These are phyloP conservation scores for Syzygium malaccense DNA, from an alignment of 441 rosid genomes.

Conservation along the genomic window DNA sequence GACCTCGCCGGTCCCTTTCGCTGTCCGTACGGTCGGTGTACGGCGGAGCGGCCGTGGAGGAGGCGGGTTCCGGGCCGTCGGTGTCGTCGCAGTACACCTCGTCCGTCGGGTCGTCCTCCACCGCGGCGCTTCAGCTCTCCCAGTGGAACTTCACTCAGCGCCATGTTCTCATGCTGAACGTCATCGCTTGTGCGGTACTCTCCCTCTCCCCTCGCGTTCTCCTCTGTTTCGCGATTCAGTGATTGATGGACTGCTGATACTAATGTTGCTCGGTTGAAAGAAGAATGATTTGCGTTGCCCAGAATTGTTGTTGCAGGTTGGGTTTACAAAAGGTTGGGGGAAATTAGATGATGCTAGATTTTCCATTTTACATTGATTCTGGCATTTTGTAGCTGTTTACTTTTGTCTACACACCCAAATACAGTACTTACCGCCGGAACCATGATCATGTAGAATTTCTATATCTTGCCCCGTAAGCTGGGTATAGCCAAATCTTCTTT, in stretches of 20 bases:
- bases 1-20: constrained; percentile 7
- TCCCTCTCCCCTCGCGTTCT: background rate
- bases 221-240: background rate
- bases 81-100: constrained; percentile 27
- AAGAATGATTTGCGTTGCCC: background rate
- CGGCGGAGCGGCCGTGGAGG: constrained; percentile 4
- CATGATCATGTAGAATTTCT: background rate
- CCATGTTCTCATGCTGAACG: constrained; percentile 50
- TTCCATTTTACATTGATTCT: background rate
- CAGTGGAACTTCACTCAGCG: constrained; percentile 57
- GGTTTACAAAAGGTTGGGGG: background rate
- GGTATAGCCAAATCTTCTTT: background rate
- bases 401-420: background rate
- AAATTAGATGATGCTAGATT: background rate
- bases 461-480: background rate
- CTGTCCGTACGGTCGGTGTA: constrained; percentile 18
- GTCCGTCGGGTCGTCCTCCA: constrained; percentile 42
- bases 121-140: constrained; percentile 39
- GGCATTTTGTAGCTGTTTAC: background rate
- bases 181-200: constrained; percentile 60
- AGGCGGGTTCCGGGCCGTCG: constrained; percentile 24
- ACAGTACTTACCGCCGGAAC: background rate
- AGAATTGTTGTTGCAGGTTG: background rate
- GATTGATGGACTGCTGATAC: background rate
- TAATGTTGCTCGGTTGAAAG: background rate